Base-by-base conservation (phyloP, 129 eudicot species). In the Flaveria bidentis region DNA sequence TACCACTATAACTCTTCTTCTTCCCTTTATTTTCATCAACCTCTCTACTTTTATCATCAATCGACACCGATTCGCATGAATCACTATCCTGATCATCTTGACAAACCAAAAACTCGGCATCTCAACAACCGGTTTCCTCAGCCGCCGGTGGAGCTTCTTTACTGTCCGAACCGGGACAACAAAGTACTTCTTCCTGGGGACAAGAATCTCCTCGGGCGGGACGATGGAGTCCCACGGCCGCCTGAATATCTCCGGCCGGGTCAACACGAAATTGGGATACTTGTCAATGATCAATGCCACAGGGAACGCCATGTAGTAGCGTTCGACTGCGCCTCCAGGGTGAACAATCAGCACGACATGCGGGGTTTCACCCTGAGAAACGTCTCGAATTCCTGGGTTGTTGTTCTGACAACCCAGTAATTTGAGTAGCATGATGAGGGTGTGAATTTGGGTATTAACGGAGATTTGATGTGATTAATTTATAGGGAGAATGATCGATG, bases 241-340 rank as follows among this genome's bases (percentile, higher is more conserved):
- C 10, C 77, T 53, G 52, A 90, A 90, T 30, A 90, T 77, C 13
- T 87, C 92, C 2, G 92, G 90, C 63, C 89, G 74, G 12, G 91
- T 82, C 49, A 90, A 81, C 20, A 82, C 75, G 72, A 69, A 86
- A 57, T 84, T 71, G 4, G 92, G 96, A 80, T 90, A 71, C 78
- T 87, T 84, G 3, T 84, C 85, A 25, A 90, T 84, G 70, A 87
- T 86, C 85, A 83, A 62, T 9, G 75, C 6, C 2, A 92, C 96
- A 20, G 96, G 92, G 14, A 84, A 60, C 10, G 96, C 96, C 96
- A 90, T 90, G 88, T 85, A 87, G 82, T 87, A 72, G 61, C 72
- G 74, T 18, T 90, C 96, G 9, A 74, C 71, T 2, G 1, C 28
- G 2, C 96, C 92, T 22, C 96, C 96, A 7, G 83, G 85, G 76